Evolutionary conservation across 306 rosid genomes (phyloP).

Genomic region (Hylodesmum podocarpum): DNA sequence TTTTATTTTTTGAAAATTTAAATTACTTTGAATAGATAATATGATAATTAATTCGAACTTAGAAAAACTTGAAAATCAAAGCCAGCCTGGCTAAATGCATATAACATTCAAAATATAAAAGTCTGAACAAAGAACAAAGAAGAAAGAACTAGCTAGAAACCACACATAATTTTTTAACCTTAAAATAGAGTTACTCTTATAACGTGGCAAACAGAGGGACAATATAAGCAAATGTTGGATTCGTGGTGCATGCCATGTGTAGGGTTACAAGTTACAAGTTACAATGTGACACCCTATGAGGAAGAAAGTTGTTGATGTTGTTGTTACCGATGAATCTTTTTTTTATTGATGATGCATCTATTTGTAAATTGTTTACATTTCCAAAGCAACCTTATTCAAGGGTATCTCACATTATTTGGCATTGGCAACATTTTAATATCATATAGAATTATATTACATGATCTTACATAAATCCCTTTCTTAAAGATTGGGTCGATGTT

Average conservation of each 20-base stretch:
- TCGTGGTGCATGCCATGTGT: constrained; percentile 38
- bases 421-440: background rate
- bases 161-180: background rate
- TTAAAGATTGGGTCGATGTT: constrained; percentile 15
- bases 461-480: background rate
- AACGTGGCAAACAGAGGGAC: constrained; percentile 38
- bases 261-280: background rate
- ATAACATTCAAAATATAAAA: background rate
- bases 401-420: background rate
- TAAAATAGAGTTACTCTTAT: background rate
- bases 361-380: constrained; percentile 5
- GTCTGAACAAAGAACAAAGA: background rate
- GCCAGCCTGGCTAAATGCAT: background rate
- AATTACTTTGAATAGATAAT: no score
- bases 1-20: no score
- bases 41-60: no score
- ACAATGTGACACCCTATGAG: background rate
- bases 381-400: constrained; percentile 13
- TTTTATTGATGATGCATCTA: background rate
- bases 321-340: constrained; percentile 5
- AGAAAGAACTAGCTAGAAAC: no score
- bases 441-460: background rate
- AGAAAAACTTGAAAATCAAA: background rate
- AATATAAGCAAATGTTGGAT: constrained; percentile 38
- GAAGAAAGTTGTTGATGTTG: background rate